Percentiles rank a stretch among this genome's conserved stretches.
phyloP scores from a whole-genome alignment of 352 stramenopile species.

The Pythium phragmiticola region DNA sequence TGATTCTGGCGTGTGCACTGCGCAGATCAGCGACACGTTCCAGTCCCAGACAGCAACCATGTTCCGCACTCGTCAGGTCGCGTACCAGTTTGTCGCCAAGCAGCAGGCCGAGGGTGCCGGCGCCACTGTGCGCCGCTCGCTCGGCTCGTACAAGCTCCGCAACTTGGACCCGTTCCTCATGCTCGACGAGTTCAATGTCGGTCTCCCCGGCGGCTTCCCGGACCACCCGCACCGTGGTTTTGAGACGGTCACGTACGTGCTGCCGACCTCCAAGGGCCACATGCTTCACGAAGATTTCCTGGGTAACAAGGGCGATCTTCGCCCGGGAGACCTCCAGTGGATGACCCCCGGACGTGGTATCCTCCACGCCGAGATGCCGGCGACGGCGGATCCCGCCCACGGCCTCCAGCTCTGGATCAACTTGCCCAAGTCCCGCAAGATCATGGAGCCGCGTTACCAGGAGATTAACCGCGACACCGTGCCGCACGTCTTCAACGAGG shows the following conservation, averaged over 20 bases:
- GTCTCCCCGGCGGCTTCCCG: constrained; percentile 65
- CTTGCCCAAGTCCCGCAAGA: constrained; percentile 32
- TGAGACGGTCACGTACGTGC: constrained; percentile 81
- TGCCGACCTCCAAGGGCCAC: constrained; percentile 51
- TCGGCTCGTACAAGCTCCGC: constrained; percentile 48
- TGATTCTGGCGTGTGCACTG: constrained; percentile 7
- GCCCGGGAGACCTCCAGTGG: constrained; percentile 41
- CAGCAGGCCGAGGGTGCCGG: constrained; percentile 58
- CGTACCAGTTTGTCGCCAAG: constrained; percentile 49
- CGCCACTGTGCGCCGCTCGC: constrained; percentile 50
- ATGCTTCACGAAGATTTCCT: constrained; percentile 82
- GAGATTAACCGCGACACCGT: constrained; percentile 32
- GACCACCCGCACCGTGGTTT: constrained; percentile 86
- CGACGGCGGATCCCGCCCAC: constrained; percentile 22
- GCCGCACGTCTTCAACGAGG: constrained; percentile 26
- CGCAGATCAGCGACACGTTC: constrained; percentile 4
- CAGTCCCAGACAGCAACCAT: constrained; percentile 16
- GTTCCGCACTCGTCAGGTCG: constrained; percentile 38
- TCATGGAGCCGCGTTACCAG: constrained; percentile 39
- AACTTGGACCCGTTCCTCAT: constrained; percentile 70
- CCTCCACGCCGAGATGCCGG: constrained; percentile 36
- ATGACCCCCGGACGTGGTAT: constrained; percentile 39
- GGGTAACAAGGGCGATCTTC: constrained; percentile 33
- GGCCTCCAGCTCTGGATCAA: constrained; percentile 45
- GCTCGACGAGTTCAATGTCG: constrained; percentile 38